phyloP scores from a whole-genome alignment of 2,329 filamentous ascomycete genomes.

The Aspergillus arachidicola region DNA sequence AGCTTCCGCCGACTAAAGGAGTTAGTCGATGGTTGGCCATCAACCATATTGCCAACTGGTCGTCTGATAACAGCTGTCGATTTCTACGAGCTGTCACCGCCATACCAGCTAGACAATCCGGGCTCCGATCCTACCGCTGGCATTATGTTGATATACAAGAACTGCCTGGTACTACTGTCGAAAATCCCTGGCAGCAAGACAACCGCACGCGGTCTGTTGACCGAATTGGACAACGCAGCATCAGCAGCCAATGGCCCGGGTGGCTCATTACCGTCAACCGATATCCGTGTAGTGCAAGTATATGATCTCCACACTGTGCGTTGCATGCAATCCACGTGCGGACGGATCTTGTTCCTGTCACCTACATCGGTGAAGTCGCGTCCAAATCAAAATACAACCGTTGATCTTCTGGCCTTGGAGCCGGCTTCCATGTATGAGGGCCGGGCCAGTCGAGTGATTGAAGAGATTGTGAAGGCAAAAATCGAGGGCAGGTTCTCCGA shows the following conservation, averaged over 20 bases:
- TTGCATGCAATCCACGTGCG: slow-evolving; percentile 57
- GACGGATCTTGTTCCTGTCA: slow-evolving; percentile 40
- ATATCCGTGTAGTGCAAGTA: slow-evolving; percentile 76
- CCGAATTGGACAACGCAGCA: slow-evolving; percentile 82
- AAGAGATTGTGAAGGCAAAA: slow-evolving; percentile 83
- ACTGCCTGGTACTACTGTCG: slow-evolving; percentile 75
- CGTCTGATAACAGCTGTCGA: slow-evolving; percentile 81
- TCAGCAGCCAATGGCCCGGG: slow-evolving; percentile 48
- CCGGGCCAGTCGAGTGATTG: slow-evolving; percentile 73
- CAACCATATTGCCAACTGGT: slow-evolving; percentile 70
- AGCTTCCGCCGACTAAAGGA: slow-evolving; percentile 73
- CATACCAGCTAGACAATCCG: slow-evolving; percentile 59
- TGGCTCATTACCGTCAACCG: slow-evolving; percentile 51
- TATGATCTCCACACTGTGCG: slow-evolving; percentile 70
- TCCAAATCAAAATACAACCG: slow-evolving; percentile 24
- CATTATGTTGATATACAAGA: slow-evolving; percentile 81
- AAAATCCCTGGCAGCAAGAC: slow-evolving; percentile 66
- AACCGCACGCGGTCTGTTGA: slow-evolving; percentile 75
- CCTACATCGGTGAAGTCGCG: slow-evolving; percentile 29
- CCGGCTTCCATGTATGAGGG: slow-evolving; percentile 77
- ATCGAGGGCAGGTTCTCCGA: slow-evolving; percentile 85
- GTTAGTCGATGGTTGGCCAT: slow-evolving; percentile 77
- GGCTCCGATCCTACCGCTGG: slow-evolving; percentile 57
- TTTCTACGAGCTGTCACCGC: slow-evolving; percentile 73
- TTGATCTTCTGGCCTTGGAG: slow-evolving; percentile 66